Conservation (phyloP, 1,284 basidiomycete genomes). For the Ustilago esculenta region DNA sequence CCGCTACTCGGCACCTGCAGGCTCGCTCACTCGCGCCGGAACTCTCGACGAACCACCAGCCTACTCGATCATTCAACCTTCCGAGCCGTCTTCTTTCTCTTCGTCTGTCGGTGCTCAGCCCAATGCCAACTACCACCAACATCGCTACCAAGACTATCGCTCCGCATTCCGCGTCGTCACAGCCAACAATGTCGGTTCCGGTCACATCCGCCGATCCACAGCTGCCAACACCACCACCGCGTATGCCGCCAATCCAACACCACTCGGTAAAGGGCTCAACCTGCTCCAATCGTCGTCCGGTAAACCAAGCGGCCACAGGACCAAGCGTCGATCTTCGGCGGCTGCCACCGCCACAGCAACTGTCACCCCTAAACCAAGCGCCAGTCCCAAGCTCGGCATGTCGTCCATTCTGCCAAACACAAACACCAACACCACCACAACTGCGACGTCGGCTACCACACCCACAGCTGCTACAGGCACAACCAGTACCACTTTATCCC, state of each 20-base stretch:
- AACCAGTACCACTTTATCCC: background rate
- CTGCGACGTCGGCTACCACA: background rate
- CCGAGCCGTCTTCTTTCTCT: constrained; percentile 64
- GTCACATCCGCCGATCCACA: constrained; percentile 27
- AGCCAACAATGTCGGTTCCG: constrained; percentile 43
- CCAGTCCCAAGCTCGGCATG: constrained; percentile 27
- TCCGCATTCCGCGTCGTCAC: constrained; percentile 58
- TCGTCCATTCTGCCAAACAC: constrained; percentile 3
- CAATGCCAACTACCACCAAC: constrained; percentile 61
- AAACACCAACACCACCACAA: background rate
- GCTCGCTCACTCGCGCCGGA: constrained; percentile 44
- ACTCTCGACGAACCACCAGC: constrained; percentile 53
- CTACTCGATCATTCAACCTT: constrained; percentile 51
- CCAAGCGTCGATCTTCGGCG: constrained; percentile 24
- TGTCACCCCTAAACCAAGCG: constrained; percentile 11
- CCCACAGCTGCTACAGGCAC: background rate
- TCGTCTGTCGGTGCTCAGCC: constrained; percentile 64
- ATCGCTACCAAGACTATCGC: constrained; percentile 56
- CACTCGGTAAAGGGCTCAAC: constrained; percentile 28
- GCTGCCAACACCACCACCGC: constrained; percentile 8
- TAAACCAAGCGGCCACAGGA: constrained; percentile 8
- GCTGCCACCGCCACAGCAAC: constrained; percentile 4
- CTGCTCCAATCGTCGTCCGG: constrained; percentile 20
- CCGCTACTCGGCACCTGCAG: constrained; percentile 51
- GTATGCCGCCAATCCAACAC: constrained; percentile 11